These are phyloP conservation scores for Yamadazyma trypodendri DNA, from an alignment of 1,139 yeast species.

Conservation along the genomic window DNA sequence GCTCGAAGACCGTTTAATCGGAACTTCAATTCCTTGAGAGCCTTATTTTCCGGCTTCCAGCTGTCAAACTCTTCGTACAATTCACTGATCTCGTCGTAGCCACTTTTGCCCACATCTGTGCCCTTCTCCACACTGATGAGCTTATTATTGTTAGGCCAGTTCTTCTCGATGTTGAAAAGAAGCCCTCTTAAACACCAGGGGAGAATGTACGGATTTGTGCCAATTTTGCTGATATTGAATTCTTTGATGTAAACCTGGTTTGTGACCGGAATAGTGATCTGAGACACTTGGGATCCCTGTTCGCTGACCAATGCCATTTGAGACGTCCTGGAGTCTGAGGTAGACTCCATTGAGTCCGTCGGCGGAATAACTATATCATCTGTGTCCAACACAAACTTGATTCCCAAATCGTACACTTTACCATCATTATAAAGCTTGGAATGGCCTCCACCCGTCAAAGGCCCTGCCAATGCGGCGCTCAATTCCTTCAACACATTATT, in stretches of 20 bases:
- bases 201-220: conserved; percentile 76
- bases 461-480: conserved; percentile 81
- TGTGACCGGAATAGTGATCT: conserved; percentile 28
- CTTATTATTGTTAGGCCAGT: conserved; percentile 41
- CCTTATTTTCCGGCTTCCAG: conserved; percentile 86
- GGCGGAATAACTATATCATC: conserved; percentile 53
- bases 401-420: conserved; percentile 78
- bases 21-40: conserved; percentile 77
- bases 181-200: conserved; percentile 94
- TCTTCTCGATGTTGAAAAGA: conserved; percentile 60
- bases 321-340: too few relatives aligned
- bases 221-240: conserved; percentile 59
- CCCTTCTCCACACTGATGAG: conserved; percentile 26
- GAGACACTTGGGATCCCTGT: too few relatives aligned
- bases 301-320: too few relatives aligned
- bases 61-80: conserved; percentile 69
- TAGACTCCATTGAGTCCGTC: too few relatives aligned
- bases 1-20: conserved; percentile 72
- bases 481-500: conserved; percentile 80
- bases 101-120: conserved; percentile 30
- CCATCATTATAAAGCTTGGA: conserved; percentile 85
- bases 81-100: conserved; percentile 53
- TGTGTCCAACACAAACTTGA: conserved; percentile 74
- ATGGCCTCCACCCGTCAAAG: conserved; percentile 93
- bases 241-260: conserved; percentile 59